A percentile compares a stretch with the other conserved stretches of the same genome.
Conservation (phyloP, 495 filamentous ascomycete species). For the Coniosporium apollinis region DNA sequence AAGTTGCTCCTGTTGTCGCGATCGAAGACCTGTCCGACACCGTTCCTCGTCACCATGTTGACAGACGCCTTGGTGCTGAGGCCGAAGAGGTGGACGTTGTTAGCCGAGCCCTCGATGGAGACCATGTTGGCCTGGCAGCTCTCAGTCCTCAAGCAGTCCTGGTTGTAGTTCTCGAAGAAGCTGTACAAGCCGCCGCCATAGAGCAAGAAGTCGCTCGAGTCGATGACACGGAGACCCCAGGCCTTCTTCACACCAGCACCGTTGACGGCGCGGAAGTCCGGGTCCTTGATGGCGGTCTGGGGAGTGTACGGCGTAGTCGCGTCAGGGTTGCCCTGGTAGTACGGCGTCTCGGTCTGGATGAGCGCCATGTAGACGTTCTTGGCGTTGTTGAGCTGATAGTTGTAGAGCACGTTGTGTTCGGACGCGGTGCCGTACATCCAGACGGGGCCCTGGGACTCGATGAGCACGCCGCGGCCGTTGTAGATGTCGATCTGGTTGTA, state of each 20-base stretch:
- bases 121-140: constrained; percentile 39
- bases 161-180: constrained; percentile 50
- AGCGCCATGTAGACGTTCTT: constrained; percentile 55
- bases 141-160: constrained; percentile 24
- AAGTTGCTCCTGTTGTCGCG: constrained; percentile 23
- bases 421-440: constrained; percentile 54
- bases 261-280: constrained; percentile 18
- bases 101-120: constrained; percentile 28
- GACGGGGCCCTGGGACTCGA: constrained; percentile 36
- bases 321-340: constrained; percentile 24
- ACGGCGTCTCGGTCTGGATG: constrained; percentile 68
- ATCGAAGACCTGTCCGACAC: constrained; percentile 7
- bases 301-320: constrained; percentile 18
- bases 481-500: constrained; percentile 27
- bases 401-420: constrained; percentile 65
- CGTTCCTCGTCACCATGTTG: constrained; percentile 13
- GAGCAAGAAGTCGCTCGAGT: constrained; percentile 14
- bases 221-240: constrained; percentile 34
- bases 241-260: constrained; percentile 27
- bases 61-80: constrained; percentile 14
- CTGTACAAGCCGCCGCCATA: constrained; percentile 58
- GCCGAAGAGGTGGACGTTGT: constrained; percentile 30
- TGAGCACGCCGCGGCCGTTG: constrained; percentile 30
- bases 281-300: constrained; percentile 19
- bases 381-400: constrained; percentile 61